Conservation (phyloP, 2,329 filamentous ascomycete genomes). For the Penicillium rolfsii region DNA sequence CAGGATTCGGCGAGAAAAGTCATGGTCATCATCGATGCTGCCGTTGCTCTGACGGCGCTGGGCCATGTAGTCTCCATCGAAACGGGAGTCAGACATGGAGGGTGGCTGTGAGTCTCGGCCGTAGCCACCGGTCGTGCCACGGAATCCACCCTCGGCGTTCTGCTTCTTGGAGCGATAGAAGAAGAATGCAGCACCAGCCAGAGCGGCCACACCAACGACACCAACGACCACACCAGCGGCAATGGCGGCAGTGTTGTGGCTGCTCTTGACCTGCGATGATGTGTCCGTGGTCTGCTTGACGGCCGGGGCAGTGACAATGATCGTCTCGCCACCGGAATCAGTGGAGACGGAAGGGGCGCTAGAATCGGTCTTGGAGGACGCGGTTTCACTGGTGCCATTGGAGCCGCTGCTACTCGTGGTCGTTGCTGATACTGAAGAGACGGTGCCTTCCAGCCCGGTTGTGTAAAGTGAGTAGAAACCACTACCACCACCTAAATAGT, state of each 20-base stretch:
- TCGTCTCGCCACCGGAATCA: slow-evolving; percentile 35
- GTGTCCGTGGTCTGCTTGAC: slow-evolving; percentile 22
- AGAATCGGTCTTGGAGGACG: slow-evolving; percentile 15
- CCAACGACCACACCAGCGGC: slow-evolving; percentile 87
- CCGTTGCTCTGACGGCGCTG: slow-evolving; percentile 86
- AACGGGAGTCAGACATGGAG: slow-evolving; percentile 78
- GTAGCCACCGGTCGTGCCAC: slow-evolving; percentile 76
- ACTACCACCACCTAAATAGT: slow-evolving; percentile 59
- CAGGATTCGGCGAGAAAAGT: slow-evolving; percentile 93
- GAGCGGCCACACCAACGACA: slow-evolving; percentile 68
- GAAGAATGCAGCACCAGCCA: slow-evolving; percentile 71
- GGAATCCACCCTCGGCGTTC: slow-evolving; percentile 80
- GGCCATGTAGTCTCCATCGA: slow-evolving; percentile 81
- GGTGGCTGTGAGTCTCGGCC: slow-evolving; percentile 67
- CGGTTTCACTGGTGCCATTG: slow-evolving; percentile 2
- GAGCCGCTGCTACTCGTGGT: slow-evolving; percentile 14
- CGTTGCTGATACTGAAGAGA: slow-evolving; percentile 35
- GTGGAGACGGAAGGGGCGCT: slow-evolving; percentile 27
- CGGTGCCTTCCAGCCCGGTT: slow-evolving; percentile 52
- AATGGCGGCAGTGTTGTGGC: slow-evolving; percentile 78
- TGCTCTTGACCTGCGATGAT: slow-evolving; percentile 34
- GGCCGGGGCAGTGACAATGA: slow-evolving; percentile 40
- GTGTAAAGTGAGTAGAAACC: slow-evolving; percentile 56
- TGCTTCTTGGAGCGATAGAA: slow-evolving; percentile 76
- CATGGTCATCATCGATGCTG: slow-evolving; percentile 95